Evolutionary conservation across 805 yeast species (phyloP).

Genomic region (Zygosaccharomyces bailii): DNA sequence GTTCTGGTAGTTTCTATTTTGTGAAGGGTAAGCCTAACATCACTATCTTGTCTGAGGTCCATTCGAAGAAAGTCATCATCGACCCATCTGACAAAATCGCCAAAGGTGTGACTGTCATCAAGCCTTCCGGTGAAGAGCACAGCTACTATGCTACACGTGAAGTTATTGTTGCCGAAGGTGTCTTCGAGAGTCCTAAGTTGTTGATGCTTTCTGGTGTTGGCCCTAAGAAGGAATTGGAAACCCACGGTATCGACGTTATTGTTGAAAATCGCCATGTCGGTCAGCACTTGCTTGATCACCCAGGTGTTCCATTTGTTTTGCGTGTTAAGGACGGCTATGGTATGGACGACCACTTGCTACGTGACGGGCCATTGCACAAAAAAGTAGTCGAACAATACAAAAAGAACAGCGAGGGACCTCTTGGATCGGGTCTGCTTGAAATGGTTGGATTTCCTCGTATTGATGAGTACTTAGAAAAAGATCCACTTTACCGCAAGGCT

Average conservation of each 20-base stretch:
- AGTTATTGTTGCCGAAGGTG: conserved; percentile 32
- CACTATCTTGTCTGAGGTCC: conserved; percentile 30
- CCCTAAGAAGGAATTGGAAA: conserved; percentile 29
- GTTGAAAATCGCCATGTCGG: conserved; percentile 34
- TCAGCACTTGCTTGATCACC: conserved; percentile 36
- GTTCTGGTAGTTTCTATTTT: conserved; percentile 26
- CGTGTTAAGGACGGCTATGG: conserved; percentile 25
- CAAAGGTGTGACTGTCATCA: conserved; percentile 29
- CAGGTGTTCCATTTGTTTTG: conserved; percentile 31
- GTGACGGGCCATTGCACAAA: conserved; percentile 19
- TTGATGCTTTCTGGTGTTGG: conserved; percentile 36
- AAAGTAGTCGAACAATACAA: conserved; percentile 19
- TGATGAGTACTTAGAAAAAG: conserved; percentile 28
- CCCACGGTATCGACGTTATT: conserved; percentile 28
- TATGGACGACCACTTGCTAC: conserved; percentile 24
- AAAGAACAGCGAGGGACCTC: conserved; percentile 21
- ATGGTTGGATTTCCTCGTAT: conserved; percentile 29
- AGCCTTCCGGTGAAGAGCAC: conserved; percentile 23
- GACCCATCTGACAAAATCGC: conserved; percentile 20
- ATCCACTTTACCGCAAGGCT: conserved; percentile 16
- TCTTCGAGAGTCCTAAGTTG: conserved; percentile 34
- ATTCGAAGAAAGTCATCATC: conserved; percentile 26
- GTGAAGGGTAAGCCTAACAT: conserved; percentile 23
- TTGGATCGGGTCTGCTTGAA: conserved; percentile 25
- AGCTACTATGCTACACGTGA: conserved; percentile 28